Evolutionary conservation across 805 yeast species (phyloP), one percentile per base, ranked within the genome.

Genomic region (Sungouiozyma ichnusensis): DNA sequence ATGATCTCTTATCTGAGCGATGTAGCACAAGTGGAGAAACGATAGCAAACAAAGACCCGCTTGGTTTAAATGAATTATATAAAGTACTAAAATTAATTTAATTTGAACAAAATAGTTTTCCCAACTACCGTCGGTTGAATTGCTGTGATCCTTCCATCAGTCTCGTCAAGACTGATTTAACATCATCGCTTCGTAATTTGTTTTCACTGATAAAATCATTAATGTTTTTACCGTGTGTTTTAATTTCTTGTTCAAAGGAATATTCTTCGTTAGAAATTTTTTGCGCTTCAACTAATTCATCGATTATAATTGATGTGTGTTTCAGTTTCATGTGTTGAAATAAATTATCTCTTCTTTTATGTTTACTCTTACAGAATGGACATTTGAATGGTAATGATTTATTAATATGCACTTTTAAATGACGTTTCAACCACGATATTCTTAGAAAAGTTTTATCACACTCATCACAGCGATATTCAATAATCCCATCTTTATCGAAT

Each of bases 271-370:
- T 11, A 6, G 29, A 24, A 24, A 24, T 24, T 24, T 7, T 7
- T 11, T 43, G 40, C 8, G 43, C 43, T 17, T 42, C 41, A 31
- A 41, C 41, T 32, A 48, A 40, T 36, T 45, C 60, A 29, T 54
- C 49, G 35, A 59, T 38, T 13, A 59, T 49, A 36, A 49, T 46
- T 18, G 48, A 49, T 3, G 55, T 48, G 29, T 60, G 64, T 36
- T 60, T 60, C 19, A 56, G 37, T 39, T 55, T 57, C 53, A 60
- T 52, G 39, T 60, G 64, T 39, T 60, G 60, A 20, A 58, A 43
- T 4, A 60, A 43, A 40, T 60, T 60, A 42, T 60, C 64, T 45
- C 56, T 56, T 37, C 64, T 47, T 46, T 60, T 60, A 43, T 60
- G 64, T 37, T 51, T 55, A 36, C 58, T 52, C 27, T 48, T 42